Evolutionary conservation across 805 yeast species (phyloP), one percentile per base, ranked within the genome.

Genomic region (Priceomyces melissophilus): DNA sequence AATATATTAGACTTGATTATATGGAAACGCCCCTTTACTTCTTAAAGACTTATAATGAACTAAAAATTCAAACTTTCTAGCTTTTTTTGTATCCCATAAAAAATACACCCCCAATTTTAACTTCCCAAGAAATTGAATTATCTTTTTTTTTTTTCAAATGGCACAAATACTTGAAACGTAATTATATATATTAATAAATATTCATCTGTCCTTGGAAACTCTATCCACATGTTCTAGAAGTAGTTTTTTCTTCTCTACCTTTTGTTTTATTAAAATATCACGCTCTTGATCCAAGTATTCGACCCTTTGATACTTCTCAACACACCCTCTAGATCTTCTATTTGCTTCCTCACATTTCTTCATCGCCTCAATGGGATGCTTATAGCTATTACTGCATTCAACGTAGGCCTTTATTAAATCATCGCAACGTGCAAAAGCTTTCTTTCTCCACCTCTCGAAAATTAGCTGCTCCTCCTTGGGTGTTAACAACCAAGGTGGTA

Each of bases 381-480:
- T 65, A 30, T 58, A 67, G 32, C 66, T 57, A 48, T 78, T 75
- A 30, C 88, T 79, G 58, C 96, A 87, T 33, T 74, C 75, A 3
- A 83, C 78, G 54, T 81, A 84, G 12, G 71, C 78, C 65, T 76
- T 82, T 27, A 90, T 96, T 35, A 70, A 63, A 13, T 75, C 82
- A 51, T 81, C 87, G 57, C 95, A 86, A 42, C 65, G 59, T 34
- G 76, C 72, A 67, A 84, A 84, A 0, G 91, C 78, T 53, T 71
- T 70, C 43, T 67, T 73, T 58, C 84, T 78, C 82, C 90, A 80
- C 52, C 85, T 76, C 49, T 76, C 79, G 53, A 85, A 78, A 28
- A 84, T 81, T 43, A 79, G 76, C 60, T 80, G 81, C 55, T 86
- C 95, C 57, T 86, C 93, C 47, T 73, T 75, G 10, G 93, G 91